Base-by-base conservation (phyloP, 306 rosid species). In the Quercus bicolor region DNA sequence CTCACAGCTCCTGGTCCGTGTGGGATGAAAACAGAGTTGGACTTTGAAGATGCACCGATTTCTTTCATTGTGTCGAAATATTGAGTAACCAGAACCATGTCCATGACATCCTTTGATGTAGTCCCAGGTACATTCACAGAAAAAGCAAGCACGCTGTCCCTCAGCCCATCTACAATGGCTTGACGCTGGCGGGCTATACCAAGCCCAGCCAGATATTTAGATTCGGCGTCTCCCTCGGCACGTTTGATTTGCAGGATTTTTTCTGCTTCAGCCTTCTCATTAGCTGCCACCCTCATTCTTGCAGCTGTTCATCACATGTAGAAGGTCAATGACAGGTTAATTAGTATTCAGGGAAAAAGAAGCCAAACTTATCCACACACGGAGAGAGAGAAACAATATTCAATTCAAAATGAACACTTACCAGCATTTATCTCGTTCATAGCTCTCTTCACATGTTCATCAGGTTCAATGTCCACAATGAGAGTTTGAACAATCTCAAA, bases 171-270 rank as follows among this genome's bases (percentile, higher is more conserved):
- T 3, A 87, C 91, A 73, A 87, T 87, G 53, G 91, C 91, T 73
- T 85, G 91, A 72, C 89, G 88, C 82, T 88, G 91, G 71, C 91
- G 80, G 45, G 91, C 89, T 79, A 88, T 81, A 1, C 91, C 91
- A 14, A 88, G 82, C 74, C 91, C 87, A 1, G 86, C 76, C 73
- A 88, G 87, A 57, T 85, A 88, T 43, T 88, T 88, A 75, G 91
- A 80, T 72, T 88, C 89, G 0, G 91, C 91, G 2, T 85, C 91
- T 75, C 91, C 89, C 78, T 88, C 91, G 0, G 91, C 91, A 34
- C 88, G 77, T 77, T 85, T 88, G 12, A 88, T 88, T 80, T 80
- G 87, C 73, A 87, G 5, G 75, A 88, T 88, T 85, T 88, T 88
- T 72, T 87, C 88, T 43, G 86, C 90, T 80, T 87, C 90, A 12